Evolutionary conservation across 192 early-diverging fungal genomes (phyloP), one percentile per base, ranked within the genome.

Genomic region (Chytriomyces hyalinus): DNA sequence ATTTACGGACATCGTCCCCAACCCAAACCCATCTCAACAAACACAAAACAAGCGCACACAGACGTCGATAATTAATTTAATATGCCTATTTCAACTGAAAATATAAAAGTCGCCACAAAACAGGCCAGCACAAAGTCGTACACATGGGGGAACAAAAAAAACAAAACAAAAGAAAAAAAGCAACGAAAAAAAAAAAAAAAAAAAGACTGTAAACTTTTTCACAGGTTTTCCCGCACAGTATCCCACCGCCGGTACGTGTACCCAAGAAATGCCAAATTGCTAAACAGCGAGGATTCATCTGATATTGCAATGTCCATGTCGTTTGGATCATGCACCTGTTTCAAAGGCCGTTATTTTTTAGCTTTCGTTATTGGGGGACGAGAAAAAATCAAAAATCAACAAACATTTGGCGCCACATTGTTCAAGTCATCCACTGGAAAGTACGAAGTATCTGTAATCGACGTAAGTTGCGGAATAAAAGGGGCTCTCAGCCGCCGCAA

Each of bases 361-460:
- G 24, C 24, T 26, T 26, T 26, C 24, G 24, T 26, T 26, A 92
- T 92, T n/a, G n/a, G 84, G 94, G 93, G 79, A 86, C 83, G 24
- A 59, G 59, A 48, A 65, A 65, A 60, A 48, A 70, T 67, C 47
- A 59, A 57, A 43, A 53, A 49, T 53, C 60, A 7, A 67, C 60
- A n/a, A 45, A 83, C 75, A 49, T 82, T 82, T 24, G 82, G 69
- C 0, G 85, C 85, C 46, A 87, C 84, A 43, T 81, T 85, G 36
- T 73, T 78, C 44, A 98, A 81, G 77, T 99, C 96, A 72, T 99
- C 97, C 0, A 91, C 94, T 0, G 96, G 95, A 84, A 99, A 99
- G 84, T 99, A 97, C 44, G 93, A 94, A 6, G 97, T 99, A 80
- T 99, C 98, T 15, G 97, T 99, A 70, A 99, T 99, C 20, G 92